Base-by-base conservation (phyloP, 2,329 filamentous ascomycete species). In the Cladosporium sp. region DNA sequence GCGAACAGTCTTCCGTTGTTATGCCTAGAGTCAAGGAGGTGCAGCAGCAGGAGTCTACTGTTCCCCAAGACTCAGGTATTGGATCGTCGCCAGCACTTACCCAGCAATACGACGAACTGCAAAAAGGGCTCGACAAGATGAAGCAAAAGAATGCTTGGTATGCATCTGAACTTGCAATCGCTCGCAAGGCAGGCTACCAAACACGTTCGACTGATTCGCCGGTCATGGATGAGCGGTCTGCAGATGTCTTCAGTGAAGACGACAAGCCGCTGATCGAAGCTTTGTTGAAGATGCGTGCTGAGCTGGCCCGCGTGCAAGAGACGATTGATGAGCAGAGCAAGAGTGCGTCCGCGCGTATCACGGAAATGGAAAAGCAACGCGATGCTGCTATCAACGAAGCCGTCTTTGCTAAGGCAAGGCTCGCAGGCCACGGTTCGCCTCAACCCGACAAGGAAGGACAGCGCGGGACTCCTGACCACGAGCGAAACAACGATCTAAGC, bases 61-160 rank as follows among this genome's bases (percentile, higher is more conserved):
- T 30, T 78, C 80, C 69, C 79, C 83, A 69, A 55, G 82, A 80
- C 71, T 83, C 56, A 60, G 87, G 60, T 69, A 75, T 60, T 69
- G 85, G 63, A 71, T 83, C 66, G 73, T 85, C 54, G 78, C 86
- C 53, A 72, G 79, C 57, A 67, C 80, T 66, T 79, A 83, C 63
- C 76, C 81, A 68, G 7, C 83, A 86, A 58, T 85, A 86, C 1
- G 86, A 88, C 56, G 84, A 87, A 0, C 69, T 96, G 11, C 76
- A 89, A 13, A 92, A 93, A 65, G 93, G 97, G 65, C 77, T 99
- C 2, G 92, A 99, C 65, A 78, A 83, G 7, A 80, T 85, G 3
- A 88, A 89, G 62, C 93, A 86, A 63, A 83, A 88, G 45, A 97
- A 96, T 70, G 92, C 92, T 0, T 99, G 93, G 93, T 96, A 95